phyloP scores from a whole-genome alignment of 2,329 filamentous ascomycete genomes.

The Claviceps quebecensis region DNA sequence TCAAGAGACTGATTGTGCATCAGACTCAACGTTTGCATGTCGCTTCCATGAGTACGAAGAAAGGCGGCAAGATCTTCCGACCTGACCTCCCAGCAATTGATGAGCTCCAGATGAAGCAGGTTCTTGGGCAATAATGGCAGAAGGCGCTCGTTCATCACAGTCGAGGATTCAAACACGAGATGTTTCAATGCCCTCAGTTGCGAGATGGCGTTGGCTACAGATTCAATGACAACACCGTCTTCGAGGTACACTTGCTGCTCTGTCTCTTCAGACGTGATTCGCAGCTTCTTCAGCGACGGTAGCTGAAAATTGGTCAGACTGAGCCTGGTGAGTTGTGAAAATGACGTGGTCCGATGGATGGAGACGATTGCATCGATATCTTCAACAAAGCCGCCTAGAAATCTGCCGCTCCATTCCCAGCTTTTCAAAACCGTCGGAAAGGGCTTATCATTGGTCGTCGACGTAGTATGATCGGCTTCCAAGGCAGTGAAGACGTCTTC shows the following conservation, averaged over 20 bases:
- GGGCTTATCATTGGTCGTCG: slow-evolving; percentile 17
- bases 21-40: slow-evolving; percentile 54
- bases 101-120: slow-evolving; percentile 55
- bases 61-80: slow-evolving; percentile 53
- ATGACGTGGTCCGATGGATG: slow-evolving; percentile 42
- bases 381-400: slow-evolving; percentile 30
- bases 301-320: slow-evolving; percentile 51
- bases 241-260: slow-evolving; percentile 21
- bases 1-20: slow-evolving; percentile 70
- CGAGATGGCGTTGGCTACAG: slow-evolving; percentile 19
- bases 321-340: slow-evolving; percentile 40
- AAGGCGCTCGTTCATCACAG: slow-evolving; percentile 52
- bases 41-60: slow-evolving; percentile 50
- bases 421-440: slow-evolving; percentile 28
- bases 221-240: slow-evolving; percentile 28
- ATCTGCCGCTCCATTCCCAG: slow-evolving; percentile 49
- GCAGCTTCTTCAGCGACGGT: slow-evolving; percentile 30
- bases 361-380: slow-evolving; percentile 33
- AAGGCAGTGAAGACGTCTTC: slow-evolving; percentile 51
- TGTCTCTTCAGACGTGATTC: slow-evolving; percentile 19
- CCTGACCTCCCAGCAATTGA: slow-evolving; percentile 64
- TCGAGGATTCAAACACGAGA: slow-evolving; percentile 62
- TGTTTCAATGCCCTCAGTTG: slow-evolving; percentile 48
- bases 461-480: slow-evolving; percentile 31
- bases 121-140: slow-evolving; percentile 53